phyloP scores from a whole-genome alignment of 179 eudicot species.

The Silene vulgaris region DNA sequence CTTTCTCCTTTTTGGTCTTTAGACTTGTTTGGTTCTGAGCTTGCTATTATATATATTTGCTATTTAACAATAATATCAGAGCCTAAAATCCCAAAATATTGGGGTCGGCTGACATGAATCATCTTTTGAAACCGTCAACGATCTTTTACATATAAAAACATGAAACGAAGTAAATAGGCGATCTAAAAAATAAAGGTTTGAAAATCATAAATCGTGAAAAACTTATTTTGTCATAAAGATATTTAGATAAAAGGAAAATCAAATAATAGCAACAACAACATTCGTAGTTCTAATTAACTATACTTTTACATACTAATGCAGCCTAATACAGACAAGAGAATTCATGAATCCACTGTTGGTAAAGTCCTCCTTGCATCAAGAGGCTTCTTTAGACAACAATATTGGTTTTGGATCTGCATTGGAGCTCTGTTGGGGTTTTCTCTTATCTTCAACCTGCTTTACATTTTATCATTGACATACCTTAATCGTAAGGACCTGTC shows the following conservation, averaged over 20 bases:
- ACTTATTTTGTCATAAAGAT: too few relatives aligned
- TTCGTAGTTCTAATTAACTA: not conserved
- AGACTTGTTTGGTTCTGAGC: not conserved
- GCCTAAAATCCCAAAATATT: too few relatives aligned
- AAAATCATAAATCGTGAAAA: too few relatives aligned
- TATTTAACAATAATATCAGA: too few relatives aligned
- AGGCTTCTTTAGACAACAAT: constrained; percentile 50
- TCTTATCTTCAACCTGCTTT: constrained; percentile 53
- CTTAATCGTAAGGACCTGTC: constrained; percentile 52
- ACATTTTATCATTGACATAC: constrained; percentile 45
- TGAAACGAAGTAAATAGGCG: too few relatives aligned
- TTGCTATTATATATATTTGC: not conserved
- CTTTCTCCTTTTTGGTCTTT: not conserved
- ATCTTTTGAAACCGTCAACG: too few relatives aligned
- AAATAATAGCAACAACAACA: too few relatives aligned
- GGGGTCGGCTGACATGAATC: too few relatives aligned
- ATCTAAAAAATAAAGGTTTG: too few relatives aligned
- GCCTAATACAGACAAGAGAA: constrained; percentile 48
- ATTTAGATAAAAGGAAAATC: too few relatives aligned
- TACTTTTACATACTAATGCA: constrained; percentile 26
- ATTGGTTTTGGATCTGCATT: constrained; percentile 55
- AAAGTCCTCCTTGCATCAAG: constrained; percentile 53
- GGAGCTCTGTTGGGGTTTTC: constrained; percentile 65
- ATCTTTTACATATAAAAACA: too few relatives aligned
- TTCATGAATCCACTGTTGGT: constrained; percentile 57